phyloP scores from a whole-genome alignment of 2,329 filamentous ascomycete genomes.

The Albifimbria verrucaria region DNA sequence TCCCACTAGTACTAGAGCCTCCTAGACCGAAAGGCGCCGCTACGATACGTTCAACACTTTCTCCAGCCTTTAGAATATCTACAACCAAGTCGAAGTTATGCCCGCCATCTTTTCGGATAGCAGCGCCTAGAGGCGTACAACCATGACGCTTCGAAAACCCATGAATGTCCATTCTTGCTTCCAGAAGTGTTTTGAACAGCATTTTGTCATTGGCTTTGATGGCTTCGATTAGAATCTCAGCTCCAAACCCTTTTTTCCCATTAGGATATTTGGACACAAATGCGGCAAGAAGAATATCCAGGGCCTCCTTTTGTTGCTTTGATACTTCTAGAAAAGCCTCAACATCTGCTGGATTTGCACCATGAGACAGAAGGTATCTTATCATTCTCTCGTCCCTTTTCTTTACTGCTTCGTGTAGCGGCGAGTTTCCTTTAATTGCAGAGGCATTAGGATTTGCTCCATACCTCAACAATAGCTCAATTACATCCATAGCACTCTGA shows the following conservation, averaged over 20 bases:
- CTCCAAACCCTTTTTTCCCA: not conserved
- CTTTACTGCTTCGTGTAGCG: not conserved
- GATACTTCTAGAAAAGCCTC: not conserved
- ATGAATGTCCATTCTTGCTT: not conserved
- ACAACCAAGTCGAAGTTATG: not conserved
- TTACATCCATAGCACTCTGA: not conserved
- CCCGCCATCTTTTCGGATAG: not conserved
- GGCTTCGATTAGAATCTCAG: not conserved
- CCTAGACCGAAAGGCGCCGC: not conserved
- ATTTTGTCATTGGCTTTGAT: not conserved
- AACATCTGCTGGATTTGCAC: not conserved
- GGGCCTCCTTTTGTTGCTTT: not conserved
- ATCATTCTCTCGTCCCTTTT: not conserved
- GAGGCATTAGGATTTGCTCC: not conserved
- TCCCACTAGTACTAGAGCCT: not conserved
- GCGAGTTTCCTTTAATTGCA: not conserved
- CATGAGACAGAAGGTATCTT: not conserved
- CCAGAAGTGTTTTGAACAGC: not conserved
- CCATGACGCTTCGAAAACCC: not conserved
- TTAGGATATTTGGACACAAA: not conserved
- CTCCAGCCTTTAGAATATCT: not conserved
- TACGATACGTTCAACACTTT: not conserved
- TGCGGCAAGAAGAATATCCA: not conserved
- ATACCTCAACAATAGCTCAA: not conserved
- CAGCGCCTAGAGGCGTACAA: not conserved